A percentile compares a stretch with the other conserved stretches of the same genome.
Evolutionary conservation across 345 rosid genomes (phyloP).

Genomic region (Melastoma malabathricum): DNA sequence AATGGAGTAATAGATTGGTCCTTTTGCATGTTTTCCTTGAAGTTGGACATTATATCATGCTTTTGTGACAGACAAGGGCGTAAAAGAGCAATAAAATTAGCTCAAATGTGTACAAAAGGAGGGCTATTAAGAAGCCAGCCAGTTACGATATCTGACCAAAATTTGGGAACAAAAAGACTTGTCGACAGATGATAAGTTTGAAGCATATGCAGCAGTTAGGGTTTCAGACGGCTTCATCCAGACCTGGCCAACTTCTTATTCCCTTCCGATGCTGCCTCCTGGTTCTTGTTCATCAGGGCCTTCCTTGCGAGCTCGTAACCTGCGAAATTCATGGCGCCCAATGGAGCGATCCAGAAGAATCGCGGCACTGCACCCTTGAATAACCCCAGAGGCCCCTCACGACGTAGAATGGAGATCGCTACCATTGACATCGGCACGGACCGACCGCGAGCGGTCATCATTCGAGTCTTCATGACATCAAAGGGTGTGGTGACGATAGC

Average conservation of each 20-base stretch:
- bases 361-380: conserved; percentile 94
- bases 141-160: conserved; percentile 1
- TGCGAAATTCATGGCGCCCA: conserved; percentile 99
- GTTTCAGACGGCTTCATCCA: conserved; percentile 11
- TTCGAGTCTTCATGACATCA: conserved; percentile 95
- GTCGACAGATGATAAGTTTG: conserved; percentile 22
- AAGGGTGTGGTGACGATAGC: conserved; percentile 87
- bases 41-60: neutral
- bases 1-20: conserved; percentile 7
- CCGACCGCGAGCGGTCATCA: conserved; percentile 92
- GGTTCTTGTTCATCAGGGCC: conserved; percentile 64
- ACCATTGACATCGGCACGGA: conserved; percentile 70
- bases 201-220: conserved; percentile 5
- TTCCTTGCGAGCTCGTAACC: conserved; percentile 90
- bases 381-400: conserved; percentile 86
- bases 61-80: neutral
- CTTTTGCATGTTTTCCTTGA: neutral
- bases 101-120: conserved; percentile 1
- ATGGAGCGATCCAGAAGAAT: conserved; percentile 96
- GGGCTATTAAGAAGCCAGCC: neutral
- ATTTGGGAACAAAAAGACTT: conserved; percentile 11
- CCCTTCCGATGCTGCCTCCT: conserved; percentile 13
- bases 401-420: conserved; percentile 57
- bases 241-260: conserved; percentile 26
- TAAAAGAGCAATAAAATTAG: neutral